Conservation (phyloP, 31 red algal genomes). For the Porphyra umbilicalis region DNA sequence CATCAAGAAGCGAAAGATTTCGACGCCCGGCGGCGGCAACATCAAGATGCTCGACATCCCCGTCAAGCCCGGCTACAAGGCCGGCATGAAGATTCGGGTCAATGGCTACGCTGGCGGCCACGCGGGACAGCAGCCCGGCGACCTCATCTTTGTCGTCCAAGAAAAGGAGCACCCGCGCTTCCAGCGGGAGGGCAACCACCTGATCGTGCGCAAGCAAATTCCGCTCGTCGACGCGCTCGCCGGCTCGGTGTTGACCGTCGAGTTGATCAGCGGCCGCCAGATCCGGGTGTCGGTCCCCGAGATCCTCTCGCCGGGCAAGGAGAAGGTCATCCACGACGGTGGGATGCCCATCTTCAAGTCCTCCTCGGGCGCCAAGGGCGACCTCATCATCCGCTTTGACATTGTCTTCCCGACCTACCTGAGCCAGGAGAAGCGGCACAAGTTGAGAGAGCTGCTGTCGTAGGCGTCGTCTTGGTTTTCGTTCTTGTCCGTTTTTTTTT, state of each 20-base stretch:
- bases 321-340: constrained; percentile 69
- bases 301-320: constrained; percentile 68
- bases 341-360: constrained; percentile 95
- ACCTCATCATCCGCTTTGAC: constrained; percentile 79
- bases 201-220: constrained; percentile 50
- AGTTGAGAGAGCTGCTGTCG: constrained; percentile 73
- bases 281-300: constrained; percentile 72
- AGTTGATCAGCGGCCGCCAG: constrained; percentile 42
- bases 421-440: constrained; percentile 49
- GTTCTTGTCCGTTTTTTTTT: too few relatives aligned
- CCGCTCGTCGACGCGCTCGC: constrained; percentile 77
- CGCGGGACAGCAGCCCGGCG: constrained; percentile 34
- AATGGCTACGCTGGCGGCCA: constrained; percentile 29
- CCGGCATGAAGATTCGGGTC: constrained; percentile 92
- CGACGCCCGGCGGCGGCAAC: constrained; percentile 59
- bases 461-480: background rate
- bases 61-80: constrained; percentile 90
- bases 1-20: constrained; percentile 83
- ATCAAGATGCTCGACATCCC: constrained; percentile 76
- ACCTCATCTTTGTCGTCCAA: constrained; percentile 84
- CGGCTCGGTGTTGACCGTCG: constrained; percentile 59
- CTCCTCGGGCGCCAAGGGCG: constrained; percentile 49
- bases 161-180: constrained; percentile 82
- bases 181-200: constrained; percentile 66
- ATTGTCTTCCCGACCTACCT: constrained; percentile 78